Base-by-base conservation (phyloP, 768 basidiomycete genomes). In the Tylopilus vinaceipallidus region DNA sequence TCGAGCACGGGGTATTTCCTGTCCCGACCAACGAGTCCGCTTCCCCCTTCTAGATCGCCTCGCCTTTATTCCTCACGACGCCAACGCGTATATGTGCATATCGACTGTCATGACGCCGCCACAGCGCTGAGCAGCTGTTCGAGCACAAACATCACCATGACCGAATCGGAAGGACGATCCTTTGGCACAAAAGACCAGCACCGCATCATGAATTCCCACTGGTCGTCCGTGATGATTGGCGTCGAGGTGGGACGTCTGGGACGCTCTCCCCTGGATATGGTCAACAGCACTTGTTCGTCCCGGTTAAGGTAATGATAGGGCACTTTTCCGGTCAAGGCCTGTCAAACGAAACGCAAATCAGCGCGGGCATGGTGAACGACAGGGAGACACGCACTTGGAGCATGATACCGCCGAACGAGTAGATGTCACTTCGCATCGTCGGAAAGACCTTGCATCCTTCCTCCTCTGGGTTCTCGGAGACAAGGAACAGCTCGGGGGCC, bases 401-500 rank as follows among this genome's bases (percentile, higher is more conserved):
- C 50, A 65, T 59, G 39, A 64, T 59, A 5, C 62, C 54, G 5
- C 38, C 62, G 52, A 48, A 73, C 71, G 44, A 64, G 50, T 64
- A 64, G 0, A 75, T 69, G 58, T 80, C 77, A 38, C 68, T 75
- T 6, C 41, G 55, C 52, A 4, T 2, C 4, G 62, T 63, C 23
- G 62, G 59, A 43, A 53, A 44, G 26, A 53, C 37, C 29, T 27
- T 43, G 19, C 2, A 13, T 7, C 8, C 0, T 2, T 39, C 34
- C 3, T 48, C 45, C 6, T 37, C 24, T 3, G 37, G 36, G 5
- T 26, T 9, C 16, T 4, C 27, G 1, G 32, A 20, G 13, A 56
- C 27, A 1, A 24, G n/a, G 45, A 75, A 69, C 0, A 80, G 55
- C 26, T 72, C 62, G 0, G 76, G 65, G 24, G 78, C 78, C 10